phyloP scores from a whole-genome alignment of 225 moss, liverwort and hornwort species.

The Lunularia cruciata region DNA sequence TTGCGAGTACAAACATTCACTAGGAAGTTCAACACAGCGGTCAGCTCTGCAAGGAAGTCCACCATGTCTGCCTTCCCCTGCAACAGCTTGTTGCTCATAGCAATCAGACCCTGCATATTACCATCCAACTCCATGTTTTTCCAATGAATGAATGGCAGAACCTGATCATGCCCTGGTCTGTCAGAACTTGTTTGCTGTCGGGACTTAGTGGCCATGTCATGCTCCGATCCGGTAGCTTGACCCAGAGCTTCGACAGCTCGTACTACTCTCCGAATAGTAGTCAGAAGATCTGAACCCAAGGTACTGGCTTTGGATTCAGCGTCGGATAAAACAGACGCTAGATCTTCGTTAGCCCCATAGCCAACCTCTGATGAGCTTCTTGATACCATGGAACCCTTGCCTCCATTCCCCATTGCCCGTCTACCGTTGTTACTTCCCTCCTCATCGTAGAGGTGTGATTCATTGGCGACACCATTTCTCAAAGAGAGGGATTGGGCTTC shows the following conservation, averaged over 20 bases:
- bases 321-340: conserved; percentile 63
- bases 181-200: conserved; percentile 9
- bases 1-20: conserved; percentile 42
- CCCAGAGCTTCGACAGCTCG: conserved; percentile 60
- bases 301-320: conserved; percentile 72
- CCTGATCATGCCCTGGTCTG: conserved; percentile 13
- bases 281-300: conserved; percentile 54
- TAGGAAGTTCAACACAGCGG: conserved; percentile 53
- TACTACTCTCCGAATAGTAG: conserved; percentile 58
- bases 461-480: conserved; percentile 31
- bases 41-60: conserved; percentile 62
- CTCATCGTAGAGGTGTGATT: conserved; percentile 37
- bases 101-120: conserved; percentile 49
- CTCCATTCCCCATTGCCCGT: conserved; percentile 30
- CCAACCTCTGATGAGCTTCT: conserved; percentile 65
- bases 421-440: conserved; percentile 37
- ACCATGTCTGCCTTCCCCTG: conserved; percentile 59
- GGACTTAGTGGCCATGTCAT: conserved; percentile 17
- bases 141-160: conserved; percentile 49
- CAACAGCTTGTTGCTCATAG: conserved; percentile 55
- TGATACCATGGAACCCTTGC: conserved; percentile 26
- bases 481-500: conserved; percentile 38
- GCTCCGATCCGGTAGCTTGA: conserved; percentile 62
- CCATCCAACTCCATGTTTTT: conserved; percentile 47
- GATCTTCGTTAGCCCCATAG: conserved; percentile 51